Conservation (phyloP, 169 alveolate species). For the Sarcocystis neurona region DNA sequence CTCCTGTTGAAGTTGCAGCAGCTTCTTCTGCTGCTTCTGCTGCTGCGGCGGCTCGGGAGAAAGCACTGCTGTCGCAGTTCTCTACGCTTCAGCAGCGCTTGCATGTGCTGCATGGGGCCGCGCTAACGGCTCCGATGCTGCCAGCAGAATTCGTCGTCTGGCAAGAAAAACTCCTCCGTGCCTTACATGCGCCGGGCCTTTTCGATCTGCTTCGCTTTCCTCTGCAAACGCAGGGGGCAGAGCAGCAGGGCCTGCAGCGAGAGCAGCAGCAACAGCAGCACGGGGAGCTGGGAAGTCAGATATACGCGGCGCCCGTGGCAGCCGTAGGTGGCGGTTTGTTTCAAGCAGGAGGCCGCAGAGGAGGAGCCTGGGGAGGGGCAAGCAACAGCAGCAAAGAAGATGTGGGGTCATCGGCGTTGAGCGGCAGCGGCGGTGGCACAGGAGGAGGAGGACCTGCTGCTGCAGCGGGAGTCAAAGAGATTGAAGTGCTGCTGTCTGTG, state of each 20-base stretch:
- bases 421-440: no score
- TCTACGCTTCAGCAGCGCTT: not conserved
- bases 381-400: no score
- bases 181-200: not conserved
- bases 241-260: no score
- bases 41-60: not conserved
- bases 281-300: not conserved
- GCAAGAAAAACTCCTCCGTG: constrained; percentile 11
- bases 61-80: not conserved
- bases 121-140: constrained; percentile 1
- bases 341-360: no score
- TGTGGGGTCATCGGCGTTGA: no score
- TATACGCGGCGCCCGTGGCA: not conserved
- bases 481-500: constrained; percentile 2
- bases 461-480: not conserved
- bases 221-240: not conserved
- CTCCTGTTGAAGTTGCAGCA: no score
- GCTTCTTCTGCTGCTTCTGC: not conserved
- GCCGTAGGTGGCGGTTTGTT: constrained; percentile 23
- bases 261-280: not conserved
- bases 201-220: constrained; percentile 9
- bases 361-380: no score
- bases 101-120: not conserved
- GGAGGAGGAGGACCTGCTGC: not conserved
- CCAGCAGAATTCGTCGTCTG: constrained; percentile 9